A percentile compares a stretch with the other conserved stretches of the same genome.
Evolutionary conservation across 305 asterid genomes (phyloP).

Genomic region (Euphrasia arctica): DNA sequence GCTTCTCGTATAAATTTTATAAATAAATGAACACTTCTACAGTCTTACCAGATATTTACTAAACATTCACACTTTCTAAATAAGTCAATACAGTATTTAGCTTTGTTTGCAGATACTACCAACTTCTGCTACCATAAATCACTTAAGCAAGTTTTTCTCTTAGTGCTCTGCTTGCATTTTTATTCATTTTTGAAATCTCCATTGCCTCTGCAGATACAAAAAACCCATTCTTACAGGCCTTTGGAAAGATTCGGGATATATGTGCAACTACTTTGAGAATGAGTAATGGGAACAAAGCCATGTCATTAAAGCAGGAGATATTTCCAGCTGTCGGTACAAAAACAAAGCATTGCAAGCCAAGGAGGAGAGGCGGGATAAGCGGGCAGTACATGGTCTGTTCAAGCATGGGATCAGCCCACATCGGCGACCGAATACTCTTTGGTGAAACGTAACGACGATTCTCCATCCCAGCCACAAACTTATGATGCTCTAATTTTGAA

Average conservation of each 20-base stretch:
- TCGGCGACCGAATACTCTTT: conserved; percentile 50
- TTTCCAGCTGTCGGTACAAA: conserved; percentile 41
- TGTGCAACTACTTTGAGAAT: conserved; percentile 43
- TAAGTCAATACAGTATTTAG: neutral
- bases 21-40: neutral
- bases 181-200: neutral
- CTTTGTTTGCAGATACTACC: neutral
- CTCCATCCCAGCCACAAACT: conserved; percentile 36
- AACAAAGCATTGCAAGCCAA: conserved; percentile 54
- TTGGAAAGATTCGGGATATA: conserved; percentile 54
- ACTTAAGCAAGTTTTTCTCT: neutral
- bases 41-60: neutral
- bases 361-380: conserved; percentile 52
- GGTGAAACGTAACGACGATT: conserved; percentile 38
- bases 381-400: conserved; percentile 32
- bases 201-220: conserved; percentile 27
- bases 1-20: neutral
- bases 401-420: conserved; percentile 33
- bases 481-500: too few relatives aligned
- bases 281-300: conserved; percentile 40
- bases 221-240: conserved; percentile 40
- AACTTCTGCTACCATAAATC: neutral
- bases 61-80: neutral
- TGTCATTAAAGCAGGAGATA: conserved; percentile 32
- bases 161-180: conserved; percentile 4